A percentile compares a stretch with the other conserved stretches of the same genome.
phyloP scores from a whole-genome alignment of 345 rosid species.

The Eutrema heterophyllum region DNA sequence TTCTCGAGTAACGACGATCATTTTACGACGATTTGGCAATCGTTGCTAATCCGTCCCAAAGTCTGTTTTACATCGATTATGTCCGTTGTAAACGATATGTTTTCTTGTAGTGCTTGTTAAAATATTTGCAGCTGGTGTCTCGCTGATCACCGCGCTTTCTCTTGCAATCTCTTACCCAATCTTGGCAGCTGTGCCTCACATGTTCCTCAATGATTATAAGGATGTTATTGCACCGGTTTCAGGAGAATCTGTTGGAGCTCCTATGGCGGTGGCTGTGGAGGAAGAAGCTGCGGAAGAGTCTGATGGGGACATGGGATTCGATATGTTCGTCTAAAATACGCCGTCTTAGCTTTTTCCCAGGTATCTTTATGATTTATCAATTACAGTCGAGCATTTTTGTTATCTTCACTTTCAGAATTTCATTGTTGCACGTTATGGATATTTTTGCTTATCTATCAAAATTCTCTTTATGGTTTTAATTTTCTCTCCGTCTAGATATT shows the following conservation, averaged over 20 bases:
- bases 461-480: background rate
- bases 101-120: too few relatives aligned
- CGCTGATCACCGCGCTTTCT: constrained; percentile 63
- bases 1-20: too few relatives aligned
- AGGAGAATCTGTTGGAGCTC: constrained; percentile 25
- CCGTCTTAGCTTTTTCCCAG: background rate
- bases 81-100: too few relatives aligned
- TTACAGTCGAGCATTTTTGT: too few relatives aligned
- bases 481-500: background rate
- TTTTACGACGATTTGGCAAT: too few relatives aligned
- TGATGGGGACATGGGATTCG: constrained; percentile 90
- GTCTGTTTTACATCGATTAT: too few relatives aligned
- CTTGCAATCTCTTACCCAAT: constrained; percentile 84
- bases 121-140: constrained; percentile 76
- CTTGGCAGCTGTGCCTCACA: constrained; percentile 83
- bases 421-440: constrained; percentile 1
- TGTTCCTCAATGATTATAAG: constrained; percentile 90
- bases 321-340: constrained; percentile 52
- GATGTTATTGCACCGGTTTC: constrained; percentile 47
- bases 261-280: constrained; percentile 40
- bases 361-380: background rate
- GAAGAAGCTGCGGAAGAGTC: constrained; percentile 80
- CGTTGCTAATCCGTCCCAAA: too few relatives aligned
- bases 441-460: background rate
- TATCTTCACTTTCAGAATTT: background rate